Evolutionary conservation across 108 stramenopile genomes (phyloP).

Genomic region (Epithemia pelagica): DNA sequence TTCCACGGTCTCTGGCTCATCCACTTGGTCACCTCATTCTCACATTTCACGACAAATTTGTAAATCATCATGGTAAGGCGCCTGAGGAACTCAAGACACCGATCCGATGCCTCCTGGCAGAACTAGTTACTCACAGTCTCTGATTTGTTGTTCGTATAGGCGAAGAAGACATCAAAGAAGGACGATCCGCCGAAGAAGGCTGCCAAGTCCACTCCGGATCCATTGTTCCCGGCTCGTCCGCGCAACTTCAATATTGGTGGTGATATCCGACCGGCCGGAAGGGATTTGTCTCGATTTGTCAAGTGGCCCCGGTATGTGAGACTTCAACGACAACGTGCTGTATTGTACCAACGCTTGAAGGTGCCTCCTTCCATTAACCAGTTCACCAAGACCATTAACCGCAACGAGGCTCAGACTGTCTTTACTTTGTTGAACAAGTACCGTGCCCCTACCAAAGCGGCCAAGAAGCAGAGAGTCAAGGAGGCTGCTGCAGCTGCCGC

Average conservation of each 20-base stretch:
- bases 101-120: no score
- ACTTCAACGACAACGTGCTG: conserved; percentile 97
- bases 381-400: conserved; percentile 95
- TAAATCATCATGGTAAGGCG: not conserved
- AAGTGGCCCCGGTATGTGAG: conserved; percentile 97
- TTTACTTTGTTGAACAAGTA: conserved; percentile 98
- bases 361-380: conserved; percentile 98
- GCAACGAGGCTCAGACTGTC: conserved; percentile 96
- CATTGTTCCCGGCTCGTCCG: conserved; percentile 89
- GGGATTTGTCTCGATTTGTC: conserved; percentile 96
- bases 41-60: not conserved
- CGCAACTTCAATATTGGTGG: conserved; percentile 90
- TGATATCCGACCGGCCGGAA: conserved; percentile 86
- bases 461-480: conserved; percentile 96
- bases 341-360: conserved; percentile 97
- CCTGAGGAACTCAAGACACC: no score
- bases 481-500: conserved; percentile 91
- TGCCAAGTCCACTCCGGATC: conserved; percentile 73
- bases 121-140: no score
- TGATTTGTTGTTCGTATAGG: not conserved
- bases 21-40: no score
- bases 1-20: no score
- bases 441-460: conserved; percentile 95
- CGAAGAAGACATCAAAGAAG: conserved; percentile 39
- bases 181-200: conserved; percentile 51